Base-by-base conservation (phyloP, 768 basidiomycete species). In the Russula olivacea region DNA sequence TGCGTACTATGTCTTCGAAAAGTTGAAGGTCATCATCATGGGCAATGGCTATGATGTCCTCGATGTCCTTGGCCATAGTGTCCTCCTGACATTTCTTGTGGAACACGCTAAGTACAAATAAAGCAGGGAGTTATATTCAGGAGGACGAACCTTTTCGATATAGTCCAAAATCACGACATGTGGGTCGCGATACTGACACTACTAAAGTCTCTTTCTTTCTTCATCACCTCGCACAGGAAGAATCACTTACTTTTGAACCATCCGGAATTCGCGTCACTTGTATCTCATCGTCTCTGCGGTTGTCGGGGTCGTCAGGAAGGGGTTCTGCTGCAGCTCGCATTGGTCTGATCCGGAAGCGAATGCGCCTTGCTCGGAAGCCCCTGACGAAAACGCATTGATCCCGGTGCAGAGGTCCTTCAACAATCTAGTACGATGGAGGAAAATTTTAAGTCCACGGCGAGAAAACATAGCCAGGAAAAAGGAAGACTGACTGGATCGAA, bases 311-410 rank as follows among this genome's bases (percentile, higher is more conserved):
- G 17, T 57, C 55, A 12, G 61, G 49, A 21, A 12, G 55, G 8
- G 61, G 55, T 32, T 23, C 61, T 1, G 55, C 61, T 4, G 61
- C 61, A 5, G 40, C 61, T 25, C 54, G 55, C 0, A 58, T 7
- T 12, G 3, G 6, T 36, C 5, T 53, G 52, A 3, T 52, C 40
- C 25, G 41, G 55, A 23, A 61, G 21, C 50, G 30, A 17, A 50
- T 25, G 3, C 61, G 61, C 17, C 60, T 63, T 7, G 62, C 58
- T 17, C 62, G 62, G 25, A 53, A 63, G 15, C 62, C 62, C 34
- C 34, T 52, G 19, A 63, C 30, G 50, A 63, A 63, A 8, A 63
- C 52, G 15, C 62, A 63, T 28, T 63, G 62, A 36, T 61, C 48
- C 17, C 23, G 53, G 15, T 14, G 12, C 15, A 17, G 8, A 19